Evolutionary conservation across 164 flowering plant genomes (phyloP).

Genomic region (Brasenia schreberi): DNA sequence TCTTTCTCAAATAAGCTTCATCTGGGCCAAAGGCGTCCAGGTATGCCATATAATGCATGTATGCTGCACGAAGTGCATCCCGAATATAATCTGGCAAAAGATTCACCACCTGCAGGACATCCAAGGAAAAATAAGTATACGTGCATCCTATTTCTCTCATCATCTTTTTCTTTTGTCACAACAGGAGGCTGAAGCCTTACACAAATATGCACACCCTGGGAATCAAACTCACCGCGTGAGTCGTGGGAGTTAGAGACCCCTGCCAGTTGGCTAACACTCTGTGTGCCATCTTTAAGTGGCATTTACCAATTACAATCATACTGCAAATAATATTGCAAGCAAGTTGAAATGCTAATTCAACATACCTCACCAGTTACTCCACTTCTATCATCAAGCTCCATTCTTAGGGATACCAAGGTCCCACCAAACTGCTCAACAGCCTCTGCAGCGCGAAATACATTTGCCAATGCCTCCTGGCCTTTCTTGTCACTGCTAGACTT

Average conservation of each 20-base stretch:
- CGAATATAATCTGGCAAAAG: constrained; percentile 41
- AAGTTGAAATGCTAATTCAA: background rate
- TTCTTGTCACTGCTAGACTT: constrained; percentile 60
- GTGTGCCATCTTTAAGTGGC: background rate
- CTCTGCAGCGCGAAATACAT: constrained; percentile 81
- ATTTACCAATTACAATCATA: background rate
- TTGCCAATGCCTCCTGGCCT: constrained; percentile 54
- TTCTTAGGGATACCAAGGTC: constrained; percentile 48
- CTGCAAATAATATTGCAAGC: background rate
- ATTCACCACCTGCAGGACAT: constrained; percentile 42
- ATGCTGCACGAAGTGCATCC: constrained; percentile 39
- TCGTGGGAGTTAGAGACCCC: too few species aligned
- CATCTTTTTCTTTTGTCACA: too few species aligned
- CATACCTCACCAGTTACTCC: constrained; percentile 89
- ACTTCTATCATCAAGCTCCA: constrained; percentile 76
- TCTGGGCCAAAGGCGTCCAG: constrained; percentile 82
- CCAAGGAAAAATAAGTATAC: background rate
- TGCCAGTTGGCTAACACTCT: background rate
- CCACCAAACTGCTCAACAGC: constrained; percentile 76
- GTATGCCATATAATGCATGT: constrained; percentile 50
- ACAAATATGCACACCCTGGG: too few species aligned
- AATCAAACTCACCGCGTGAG: too few species aligned
- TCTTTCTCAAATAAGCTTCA: constrained; percentile 63
- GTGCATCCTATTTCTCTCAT: background rate
- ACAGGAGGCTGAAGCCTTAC: too few species aligned